These are phyloP conservation scores for Naganishia vishniacii DNA, from an alignment of 768 basidiomycete species.

Conservation along the genomic window DNA sequence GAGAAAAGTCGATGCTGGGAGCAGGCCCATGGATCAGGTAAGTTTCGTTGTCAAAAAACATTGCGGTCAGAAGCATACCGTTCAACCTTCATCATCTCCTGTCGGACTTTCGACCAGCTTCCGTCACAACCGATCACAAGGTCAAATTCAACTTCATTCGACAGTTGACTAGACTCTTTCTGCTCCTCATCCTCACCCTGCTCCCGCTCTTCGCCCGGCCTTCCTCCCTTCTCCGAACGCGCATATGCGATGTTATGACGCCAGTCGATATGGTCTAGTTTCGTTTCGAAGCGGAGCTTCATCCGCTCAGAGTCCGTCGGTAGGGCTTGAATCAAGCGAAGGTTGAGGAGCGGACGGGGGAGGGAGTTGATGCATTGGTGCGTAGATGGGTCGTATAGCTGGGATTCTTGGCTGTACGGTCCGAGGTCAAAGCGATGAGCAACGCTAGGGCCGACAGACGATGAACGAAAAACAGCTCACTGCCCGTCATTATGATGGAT, in stretches of 20 bases:
- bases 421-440: background rate
- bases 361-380: constrained; percentile 92
- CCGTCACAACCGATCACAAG: constrained; percentile 79
- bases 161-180: constrained; percentile 24
- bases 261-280: constrained; percentile 71
- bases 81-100: constrained; percentile 90
- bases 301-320: constrained; percentile 56
- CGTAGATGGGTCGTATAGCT: constrained; percentile 72
- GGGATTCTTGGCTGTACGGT: constrained; percentile 56
- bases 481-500: constrained; percentile 72
- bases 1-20: constrained; percentile 84
- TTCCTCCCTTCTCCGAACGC: constrained; percentile 15
- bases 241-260: constrained; percentile 47
- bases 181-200: constrained; percentile 30
- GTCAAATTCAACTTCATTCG: constrained; percentile 37
- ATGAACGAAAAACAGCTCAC: constrained; percentile 3
- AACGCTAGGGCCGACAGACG: background rate
- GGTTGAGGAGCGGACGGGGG: constrained; percentile 79
- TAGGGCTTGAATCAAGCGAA: constrained; percentile 72
- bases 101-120: constrained; percentile 80
- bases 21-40: background rate
- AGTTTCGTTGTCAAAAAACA: no score
- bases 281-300: constrained; percentile 71
- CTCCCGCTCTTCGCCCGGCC: constrained; percentile 37
- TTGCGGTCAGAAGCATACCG: constrained; percentile 54